phyloP scores from a whole-genome alignment of 2,329 filamentous ascomycete genomes.

The Geosmithia flava region DNA sequence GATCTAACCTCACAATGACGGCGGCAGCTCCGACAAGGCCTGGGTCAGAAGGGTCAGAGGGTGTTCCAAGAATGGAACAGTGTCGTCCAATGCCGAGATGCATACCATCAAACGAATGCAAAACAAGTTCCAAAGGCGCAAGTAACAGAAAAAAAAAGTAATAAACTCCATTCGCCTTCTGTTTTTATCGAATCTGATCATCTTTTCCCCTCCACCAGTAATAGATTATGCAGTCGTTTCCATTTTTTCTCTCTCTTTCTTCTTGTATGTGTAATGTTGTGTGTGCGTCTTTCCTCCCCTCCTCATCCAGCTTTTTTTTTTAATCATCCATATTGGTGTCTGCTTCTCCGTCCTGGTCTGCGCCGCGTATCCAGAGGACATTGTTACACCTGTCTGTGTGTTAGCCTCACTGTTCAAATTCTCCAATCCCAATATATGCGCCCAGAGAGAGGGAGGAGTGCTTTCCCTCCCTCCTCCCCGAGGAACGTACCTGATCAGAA shows the following conservation, averaged over 20 bases:
- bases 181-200: not conserved
- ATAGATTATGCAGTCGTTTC: not conserved
- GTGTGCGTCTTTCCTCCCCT: no score
- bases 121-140: no score
- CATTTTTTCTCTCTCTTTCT: no score
- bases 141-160: not conserved
- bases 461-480: not conserved
- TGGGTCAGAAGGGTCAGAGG: no score
- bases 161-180: conserved; percentile 3
- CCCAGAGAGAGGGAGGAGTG: no score
- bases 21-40: no score
- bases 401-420: no score
- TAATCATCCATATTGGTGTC: conserved; percentile 4
- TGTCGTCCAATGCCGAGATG: no score
- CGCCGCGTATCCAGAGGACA: conserved; percentile 72
- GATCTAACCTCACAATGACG: no score
- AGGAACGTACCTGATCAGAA: conserved; percentile 74
- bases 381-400: conserved; percentile 68
- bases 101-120: no score
- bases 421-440: no score
- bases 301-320: not conserved
- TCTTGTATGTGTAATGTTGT: not conserved
- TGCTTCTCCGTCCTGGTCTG: conserved; percentile 1
- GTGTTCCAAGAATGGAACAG: no score
- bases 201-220: not conserved